phyloP scores from a whole-genome alignment of 345 rosid species.

The Crucihimalaya himalaica region DNA sequence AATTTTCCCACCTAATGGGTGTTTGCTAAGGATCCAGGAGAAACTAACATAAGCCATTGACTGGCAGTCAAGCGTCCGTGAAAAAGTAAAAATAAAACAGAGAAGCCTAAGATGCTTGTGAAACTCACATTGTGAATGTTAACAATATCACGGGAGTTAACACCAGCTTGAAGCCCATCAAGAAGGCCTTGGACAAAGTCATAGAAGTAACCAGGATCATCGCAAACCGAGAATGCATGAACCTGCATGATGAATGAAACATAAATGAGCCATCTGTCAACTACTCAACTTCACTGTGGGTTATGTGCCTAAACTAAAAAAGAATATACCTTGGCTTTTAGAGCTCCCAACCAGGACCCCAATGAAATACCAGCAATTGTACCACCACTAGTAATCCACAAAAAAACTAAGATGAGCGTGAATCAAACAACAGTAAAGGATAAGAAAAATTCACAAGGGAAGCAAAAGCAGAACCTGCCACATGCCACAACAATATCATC shows the following conservation, averaged over 20 bases:
- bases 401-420: conserved; percentile 14
- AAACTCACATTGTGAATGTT: conserved; percentile 70
- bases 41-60: not conserved
- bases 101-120: conserved; percentile 8
- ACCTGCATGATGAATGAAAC: conserved; percentile 52
- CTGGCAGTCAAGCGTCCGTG: not conserved
- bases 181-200: conserved; percentile 79
- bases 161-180: conserved; percentile 82
- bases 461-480: conserved; percentile 72
- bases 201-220: conserved; percentile 89
- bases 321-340: conserved; percentile 75
- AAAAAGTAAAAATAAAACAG: not conserved
- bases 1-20: not conserved
- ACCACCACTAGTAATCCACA: conserved; percentile 65
- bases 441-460: not conserved
- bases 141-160: conserved; percentile 64
- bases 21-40: not conserved
- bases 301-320: not conserved
- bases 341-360: conserved; percentile 71
- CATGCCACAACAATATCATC: conserved; percentile 95
- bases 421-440: not conserved
- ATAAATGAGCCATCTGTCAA: conserved; percentile 16
- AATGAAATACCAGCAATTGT: conserved; percentile 86
- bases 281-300: not conserved
- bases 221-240: conserved; percentile 91